Evolutionary conservation across 305 asterid genomes (phyloP).

Genomic region (Fraxinus latifolia): DNA sequence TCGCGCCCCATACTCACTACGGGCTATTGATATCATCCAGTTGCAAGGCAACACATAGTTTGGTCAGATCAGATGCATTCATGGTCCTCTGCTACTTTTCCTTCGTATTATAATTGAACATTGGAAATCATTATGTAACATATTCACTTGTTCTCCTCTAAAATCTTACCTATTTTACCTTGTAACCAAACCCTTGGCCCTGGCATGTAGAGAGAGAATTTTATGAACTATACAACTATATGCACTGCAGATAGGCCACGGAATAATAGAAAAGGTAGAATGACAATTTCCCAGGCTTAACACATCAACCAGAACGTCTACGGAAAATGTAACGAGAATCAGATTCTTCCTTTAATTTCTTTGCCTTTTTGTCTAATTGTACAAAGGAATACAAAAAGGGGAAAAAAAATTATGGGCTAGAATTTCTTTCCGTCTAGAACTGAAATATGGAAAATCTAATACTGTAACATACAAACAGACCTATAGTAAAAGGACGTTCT

Average conservation of each 20-base stretch:
- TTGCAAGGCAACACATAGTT: no score
- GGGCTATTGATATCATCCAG: no score
- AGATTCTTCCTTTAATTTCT: not conserved
- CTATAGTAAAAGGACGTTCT: not conserved
- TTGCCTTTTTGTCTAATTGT: not conserved
- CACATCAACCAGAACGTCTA: not conserved
- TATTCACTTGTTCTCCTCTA: not conserved
- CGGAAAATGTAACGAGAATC: not conserved
- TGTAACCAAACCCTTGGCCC: not conserved
- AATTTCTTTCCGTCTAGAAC: not conserved
- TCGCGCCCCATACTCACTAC: no score
- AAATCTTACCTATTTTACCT: not conserved
- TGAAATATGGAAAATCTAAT: not conserved
- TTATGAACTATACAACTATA: not conserved
- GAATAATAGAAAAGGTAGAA: not conserved
- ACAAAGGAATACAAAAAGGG: not conserved
- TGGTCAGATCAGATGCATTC: no score
- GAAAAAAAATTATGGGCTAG: not conserved
- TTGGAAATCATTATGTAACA: not conserved
- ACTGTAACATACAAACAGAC: not conserved
- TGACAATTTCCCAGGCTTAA: not conserved
- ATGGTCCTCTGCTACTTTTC: no score
- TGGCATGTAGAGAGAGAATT: not conserved
- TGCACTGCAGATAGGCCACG: not conserved
- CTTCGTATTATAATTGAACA: no score